Conservation (phyloP, 2,329 filamentous ascomycete genomes). For the Fusarium sp. region DNA sequence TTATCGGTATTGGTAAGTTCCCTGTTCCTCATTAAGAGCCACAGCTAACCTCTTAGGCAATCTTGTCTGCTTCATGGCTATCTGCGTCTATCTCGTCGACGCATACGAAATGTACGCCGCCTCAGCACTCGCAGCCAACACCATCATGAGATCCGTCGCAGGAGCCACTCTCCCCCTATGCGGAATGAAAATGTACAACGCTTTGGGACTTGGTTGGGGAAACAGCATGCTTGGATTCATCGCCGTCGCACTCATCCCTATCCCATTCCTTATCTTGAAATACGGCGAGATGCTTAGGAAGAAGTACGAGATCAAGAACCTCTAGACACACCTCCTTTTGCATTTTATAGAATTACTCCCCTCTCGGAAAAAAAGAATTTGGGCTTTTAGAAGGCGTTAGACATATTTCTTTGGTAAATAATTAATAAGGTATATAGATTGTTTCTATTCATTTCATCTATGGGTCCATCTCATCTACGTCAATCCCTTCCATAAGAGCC, state of each 20-base stretch:
- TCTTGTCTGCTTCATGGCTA: constrained; percentile 23
- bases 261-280: constrained; percentile 50
- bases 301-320: constrained; percentile 17
- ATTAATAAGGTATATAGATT: neutral
- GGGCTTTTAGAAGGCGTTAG: neutral
- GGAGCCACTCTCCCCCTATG: constrained; percentile 22
- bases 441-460: neutral
- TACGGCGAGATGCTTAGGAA: constrained; percentile 49
- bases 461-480: constrained; percentile 28
- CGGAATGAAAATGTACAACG: constrained; percentile 35
- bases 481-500: constrained; percentile 12
- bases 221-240: constrained; percentile 53
- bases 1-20: constrained; percentile 22
- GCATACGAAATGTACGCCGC: constrained; percentile 24
- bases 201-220: constrained; percentile 56
- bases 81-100: constrained; percentile 29
- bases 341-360: neutral
- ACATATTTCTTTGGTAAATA: neutral
- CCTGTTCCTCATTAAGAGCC: too few species aligned
- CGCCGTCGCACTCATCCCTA: constrained; percentile 51
- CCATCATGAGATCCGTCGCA: constrained; percentile 14
- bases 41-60: neutral
- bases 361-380: neutral
- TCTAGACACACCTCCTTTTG: neutral
- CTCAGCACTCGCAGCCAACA: constrained; percentile 28